Conservation (phyloP, 192 early-diverging fungal species). For the Coemansia sp. region DNA sequence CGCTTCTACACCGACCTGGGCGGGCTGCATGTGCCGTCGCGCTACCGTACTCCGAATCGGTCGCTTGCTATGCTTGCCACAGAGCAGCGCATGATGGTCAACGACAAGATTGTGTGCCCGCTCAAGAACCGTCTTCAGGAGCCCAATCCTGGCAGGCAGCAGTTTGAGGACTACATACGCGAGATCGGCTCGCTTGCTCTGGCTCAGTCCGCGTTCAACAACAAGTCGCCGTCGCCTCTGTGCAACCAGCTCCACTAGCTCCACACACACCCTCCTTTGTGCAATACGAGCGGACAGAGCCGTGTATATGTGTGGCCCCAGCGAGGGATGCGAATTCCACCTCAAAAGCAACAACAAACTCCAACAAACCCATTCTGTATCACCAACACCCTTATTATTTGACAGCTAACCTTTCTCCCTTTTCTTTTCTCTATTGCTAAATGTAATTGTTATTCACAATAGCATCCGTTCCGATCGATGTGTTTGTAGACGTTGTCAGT, state of each 20-base stretch:
- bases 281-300: not conserved
- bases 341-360: not conserved
- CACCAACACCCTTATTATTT: not conserved
- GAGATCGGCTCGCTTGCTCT: conserved; percentile 34
- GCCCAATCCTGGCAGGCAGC: conserved; percentile 40
- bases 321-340: not conserved
- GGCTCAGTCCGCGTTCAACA: conserved; percentile 4
- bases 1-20: conserved; percentile 45
- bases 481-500: too few species aligned
- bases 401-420: too few species aligned
- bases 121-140: conserved; percentile 52
- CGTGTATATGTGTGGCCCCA: too few species aligned
- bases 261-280: not conserved
- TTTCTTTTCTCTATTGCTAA: too few species aligned
- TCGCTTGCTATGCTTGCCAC: conserved; percentile 51
- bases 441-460: too few species aligned
- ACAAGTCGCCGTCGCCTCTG: conserved; percentile 21
- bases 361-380: not conserved
- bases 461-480: too few species aligned
- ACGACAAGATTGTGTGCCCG: conserved; percentile 53
- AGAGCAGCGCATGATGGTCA: conserved; percentile 54
- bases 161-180: conserved; percentile 45
- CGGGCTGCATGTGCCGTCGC: conserved; percentile 39
- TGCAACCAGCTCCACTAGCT: conserved; percentile 15
- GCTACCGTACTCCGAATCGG: conserved; percentile 39